phyloP scores from a whole-genome alignment of 2,329 filamentous ascomycete species.

The Leptographium radiaticola region DNA sequence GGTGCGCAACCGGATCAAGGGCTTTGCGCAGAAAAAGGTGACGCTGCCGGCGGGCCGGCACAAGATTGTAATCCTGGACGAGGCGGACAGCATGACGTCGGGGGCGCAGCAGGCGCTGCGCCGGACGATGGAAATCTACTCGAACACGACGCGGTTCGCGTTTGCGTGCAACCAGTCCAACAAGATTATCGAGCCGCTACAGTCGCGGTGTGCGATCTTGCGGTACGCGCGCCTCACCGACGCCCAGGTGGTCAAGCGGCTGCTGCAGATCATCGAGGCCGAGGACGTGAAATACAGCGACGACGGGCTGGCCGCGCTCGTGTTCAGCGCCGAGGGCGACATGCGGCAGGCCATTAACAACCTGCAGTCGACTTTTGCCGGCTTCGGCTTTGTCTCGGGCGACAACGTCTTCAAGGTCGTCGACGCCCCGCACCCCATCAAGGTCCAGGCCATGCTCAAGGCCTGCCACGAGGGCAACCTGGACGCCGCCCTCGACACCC shows the following conservation, averaged over 20 bases:
- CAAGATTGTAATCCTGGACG: conserved; percentile 94
- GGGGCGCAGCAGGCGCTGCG: conserved; percentile 91
- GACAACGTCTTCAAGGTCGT: conserved; percentile 98
- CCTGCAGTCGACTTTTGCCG: conserved; percentile 80
- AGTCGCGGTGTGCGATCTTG: conserved; percentile 91
- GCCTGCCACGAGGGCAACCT: conserved; percentile 88
- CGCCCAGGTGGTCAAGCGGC: conserved; percentile 76
- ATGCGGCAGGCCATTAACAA: conserved; percentile 99
- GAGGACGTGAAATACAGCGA: conserved; percentile 86
- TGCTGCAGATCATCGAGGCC: conserved; percentile 85
- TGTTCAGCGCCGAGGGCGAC: conserved; percentile 94
- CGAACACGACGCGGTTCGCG: conserved; percentile 87
- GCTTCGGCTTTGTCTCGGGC: conserved; percentile 92
- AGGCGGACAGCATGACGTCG: conserved; percentile 96
- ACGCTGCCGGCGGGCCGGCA: conserved; percentile 82
- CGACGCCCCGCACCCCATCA: conserved; percentile 92
- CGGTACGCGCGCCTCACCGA: conserved; percentile 89
- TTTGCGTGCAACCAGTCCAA: conserved; percentile 98
- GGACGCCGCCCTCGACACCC: conserved; percentile 69
- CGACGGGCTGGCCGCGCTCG: conserved; percentile 86
- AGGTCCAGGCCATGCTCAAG: conserved; percentile 97
- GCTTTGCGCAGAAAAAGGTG: conserved; percentile 97
- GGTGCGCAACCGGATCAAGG: conserved; percentile 93
- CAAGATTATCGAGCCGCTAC: conserved; percentile 98
- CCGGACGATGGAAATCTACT: conserved; percentile 98